These are phyloP conservation scores for Lactarius deliciosus DNA, from an alignment of 768 basidiomycete genomes.

Conservation along the genomic window DNA sequence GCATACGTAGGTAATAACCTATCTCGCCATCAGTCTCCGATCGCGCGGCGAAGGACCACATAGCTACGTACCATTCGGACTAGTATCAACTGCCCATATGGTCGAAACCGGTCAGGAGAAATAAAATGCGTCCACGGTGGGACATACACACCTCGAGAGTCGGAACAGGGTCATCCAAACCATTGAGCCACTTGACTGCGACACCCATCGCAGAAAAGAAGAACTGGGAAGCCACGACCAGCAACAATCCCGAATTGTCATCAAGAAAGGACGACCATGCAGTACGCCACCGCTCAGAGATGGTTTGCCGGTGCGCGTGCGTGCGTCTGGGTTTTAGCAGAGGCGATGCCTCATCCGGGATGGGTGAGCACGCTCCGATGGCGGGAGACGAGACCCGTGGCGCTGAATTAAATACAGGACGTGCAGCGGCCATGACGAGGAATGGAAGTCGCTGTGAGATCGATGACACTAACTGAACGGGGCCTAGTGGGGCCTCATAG, in stretches of 20 bases:
- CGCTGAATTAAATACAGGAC: neutral
- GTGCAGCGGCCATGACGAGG: neutral
- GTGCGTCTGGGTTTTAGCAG: neutral
- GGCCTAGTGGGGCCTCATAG: too few species aligned
- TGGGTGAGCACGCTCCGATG: too few species aligned
- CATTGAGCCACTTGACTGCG: neutral
- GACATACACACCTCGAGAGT: neutral
- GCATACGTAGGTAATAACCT: neutral
- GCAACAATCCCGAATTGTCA: neutral
- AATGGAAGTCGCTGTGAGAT: neutral
- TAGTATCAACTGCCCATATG: neutral
- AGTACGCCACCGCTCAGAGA: neutral
- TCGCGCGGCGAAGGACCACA: neutral
- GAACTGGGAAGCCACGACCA: neutral
- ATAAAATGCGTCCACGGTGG: neutral
- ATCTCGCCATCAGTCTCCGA: neutral
- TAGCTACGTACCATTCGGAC: neutral
- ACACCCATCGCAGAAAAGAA: neutral
- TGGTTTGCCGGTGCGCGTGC: neutral
- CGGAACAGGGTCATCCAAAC: neutral
- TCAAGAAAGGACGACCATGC: neutral
- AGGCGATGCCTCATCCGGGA: neutral
- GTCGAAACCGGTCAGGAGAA: neutral
- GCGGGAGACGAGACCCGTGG: neutral
- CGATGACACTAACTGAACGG: too few species aligned